Conservation (phyloP, 179 eudicot genomes). For the Silene coronaria region DNA sequence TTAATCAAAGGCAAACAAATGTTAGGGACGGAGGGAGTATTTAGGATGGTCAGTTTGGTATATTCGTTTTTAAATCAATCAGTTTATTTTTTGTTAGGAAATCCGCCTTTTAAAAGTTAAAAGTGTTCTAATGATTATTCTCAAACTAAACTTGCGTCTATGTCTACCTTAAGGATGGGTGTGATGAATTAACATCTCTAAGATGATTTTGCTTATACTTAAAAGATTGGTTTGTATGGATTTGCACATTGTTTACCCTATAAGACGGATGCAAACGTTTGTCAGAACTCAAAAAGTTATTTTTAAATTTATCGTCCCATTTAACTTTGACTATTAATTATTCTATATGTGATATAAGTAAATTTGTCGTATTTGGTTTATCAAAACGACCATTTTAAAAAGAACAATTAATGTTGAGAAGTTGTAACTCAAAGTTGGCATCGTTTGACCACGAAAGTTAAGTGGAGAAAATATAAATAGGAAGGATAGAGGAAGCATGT, state of each 20-base stretch:
- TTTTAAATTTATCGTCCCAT: too few species aligned
- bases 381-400: too few species aligned
- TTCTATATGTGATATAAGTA: too few species aligned
- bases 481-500: neutral
- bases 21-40: too few species aligned
- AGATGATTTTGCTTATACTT: too few species aligned
- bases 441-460: neutral
- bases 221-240: neutral
- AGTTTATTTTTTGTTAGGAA: neutral
- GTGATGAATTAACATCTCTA: neutral
- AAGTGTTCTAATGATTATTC: neutral
- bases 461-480: too few species aligned
- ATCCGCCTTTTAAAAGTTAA: neutral
- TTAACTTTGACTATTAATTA: too few species aligned
- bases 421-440: too few species aligned
- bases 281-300: neutral
- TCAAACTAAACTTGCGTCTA: neutral
- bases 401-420: too few species aligned
- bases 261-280: neutral
- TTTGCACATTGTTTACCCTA: neutral
- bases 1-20: too few species aligned
- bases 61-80: neutral
- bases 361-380: too few species aligned
- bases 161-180: neutral
- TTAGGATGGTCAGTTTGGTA: neutral